phyloP scores from a whole-genome alignment of 768 basidiomycete genomes.

The Boletus tomentosulus region DNA sequence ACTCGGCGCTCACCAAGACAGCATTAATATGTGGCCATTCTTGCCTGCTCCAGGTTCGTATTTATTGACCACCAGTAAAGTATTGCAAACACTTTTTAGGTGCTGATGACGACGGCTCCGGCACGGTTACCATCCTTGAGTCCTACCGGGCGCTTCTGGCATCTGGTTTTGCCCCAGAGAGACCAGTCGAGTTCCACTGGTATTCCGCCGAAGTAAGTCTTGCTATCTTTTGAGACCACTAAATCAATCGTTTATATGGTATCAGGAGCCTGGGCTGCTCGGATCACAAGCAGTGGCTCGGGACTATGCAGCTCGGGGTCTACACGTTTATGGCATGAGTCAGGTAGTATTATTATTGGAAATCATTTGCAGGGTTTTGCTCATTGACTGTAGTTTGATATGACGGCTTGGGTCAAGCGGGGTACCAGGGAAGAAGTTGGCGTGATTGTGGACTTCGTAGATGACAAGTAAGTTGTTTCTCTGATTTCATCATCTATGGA shows the following conservation, averaged over 20 bases:
- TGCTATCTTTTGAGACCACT: neutral
- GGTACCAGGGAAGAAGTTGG: slow-evolving; percentile 77
- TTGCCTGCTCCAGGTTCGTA: slow-evolving; percentile 65
- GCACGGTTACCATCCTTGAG: slow-evolving; percentile 44
- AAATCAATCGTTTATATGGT: neutral
- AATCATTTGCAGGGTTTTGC: slow-evolving; percentile 2
- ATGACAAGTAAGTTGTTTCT: slow-evolving; percentile 44
- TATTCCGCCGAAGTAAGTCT: slow-evolving; percentile 39
- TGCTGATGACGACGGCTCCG: slow-evolving; percentile 44
- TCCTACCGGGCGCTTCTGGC: slow-evolving; percentile 40
- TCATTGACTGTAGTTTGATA: slow-evolving; percentile 66
- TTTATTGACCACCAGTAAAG: neutral
- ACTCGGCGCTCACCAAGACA: slow-evolving; percentile 81
- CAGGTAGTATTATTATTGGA: slow-evolving; percentile 24
- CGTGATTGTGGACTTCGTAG: slow-evolving; percentile 80
- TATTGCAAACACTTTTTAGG: slow-evolving; percentile 19
- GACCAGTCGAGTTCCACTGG: slow-evolving; percentile 48
- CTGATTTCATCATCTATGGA: slow-evolving; percentile 14
- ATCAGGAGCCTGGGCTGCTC: slow-evolving; percentile 72
- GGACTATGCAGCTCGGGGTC: slow-evolving; percentile 49
- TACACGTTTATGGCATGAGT: slow-evolving; percentile 29
- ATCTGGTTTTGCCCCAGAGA: slow-evolving; percentile 38
- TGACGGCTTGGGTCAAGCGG: slow-evolving; percentile 92
- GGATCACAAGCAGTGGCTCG: slow-evolving; percentile 88
- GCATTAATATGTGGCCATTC: slow-evolving; percentile 78